Evolutionary conservation across 805 yeast genomes (phyloP).

Genomic region (Pichia kluyveri): DNA sequence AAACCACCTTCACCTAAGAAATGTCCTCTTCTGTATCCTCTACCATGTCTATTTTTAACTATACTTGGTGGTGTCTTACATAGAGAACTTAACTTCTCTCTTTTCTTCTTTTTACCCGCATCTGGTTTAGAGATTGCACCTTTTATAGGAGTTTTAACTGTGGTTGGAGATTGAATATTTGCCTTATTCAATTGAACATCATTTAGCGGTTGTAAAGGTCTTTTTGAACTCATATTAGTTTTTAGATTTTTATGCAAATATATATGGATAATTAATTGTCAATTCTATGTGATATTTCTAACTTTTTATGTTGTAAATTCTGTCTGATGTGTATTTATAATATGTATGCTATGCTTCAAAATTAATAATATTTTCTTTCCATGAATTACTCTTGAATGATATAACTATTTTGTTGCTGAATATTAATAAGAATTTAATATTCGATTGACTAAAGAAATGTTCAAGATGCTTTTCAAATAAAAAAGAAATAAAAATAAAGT

Average conservation of each 20-base stretch:
- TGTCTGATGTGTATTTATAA: too few species aligned
- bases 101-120: constrained; percentile 49
- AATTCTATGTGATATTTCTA: too few species aligned
- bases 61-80: constrained; percentile 96
- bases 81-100: constrained; percentile 80
- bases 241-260: neutral
- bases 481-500: neutral
- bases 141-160: constrained; percentile 33
- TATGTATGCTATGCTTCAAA: too few species aligned
- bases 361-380: too few species aligned
- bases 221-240: constrained; percentile 20
- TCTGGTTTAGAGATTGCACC: constrained; percentile 26
- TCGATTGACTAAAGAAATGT: too few species aligned
- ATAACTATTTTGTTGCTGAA: too few species aligned
- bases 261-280: too few species aligned
- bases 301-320: too few species aligned
- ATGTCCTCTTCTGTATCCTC: constrained; percentile 82
- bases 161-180: constrained; percentile 19
- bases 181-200: constrained; percentile 43
- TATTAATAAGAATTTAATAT: too few species aligned
- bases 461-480: neutral
- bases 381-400: too few species aligned
- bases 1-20: constrained; percentile 98
- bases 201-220: constrained; percentile 47
- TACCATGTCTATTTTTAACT: constrained; percentile 77